These are phyloP conservation scores for Phellopilus nigrolimitatus DNA, from an alignment of 1,284 basidiomycete genomes.

Conservation along the genomic window DNA sequence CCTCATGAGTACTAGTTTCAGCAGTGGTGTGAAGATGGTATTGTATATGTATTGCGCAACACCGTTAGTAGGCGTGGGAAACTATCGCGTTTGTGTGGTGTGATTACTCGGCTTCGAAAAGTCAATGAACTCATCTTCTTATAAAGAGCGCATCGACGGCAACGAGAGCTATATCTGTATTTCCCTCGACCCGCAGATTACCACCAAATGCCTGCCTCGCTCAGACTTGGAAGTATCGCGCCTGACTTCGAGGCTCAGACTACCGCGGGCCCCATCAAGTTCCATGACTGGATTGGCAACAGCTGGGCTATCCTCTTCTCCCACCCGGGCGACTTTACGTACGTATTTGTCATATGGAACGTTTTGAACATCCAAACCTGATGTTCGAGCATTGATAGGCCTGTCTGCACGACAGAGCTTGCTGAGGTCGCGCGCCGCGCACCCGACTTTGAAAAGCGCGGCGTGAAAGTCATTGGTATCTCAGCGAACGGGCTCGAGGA, in stretches of 20 bases:
- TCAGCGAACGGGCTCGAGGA: slow-evolving; percentile 88
- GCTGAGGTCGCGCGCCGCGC: slow-evolving; percentile 88
- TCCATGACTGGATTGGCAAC: slow-evolving; percentile 88
- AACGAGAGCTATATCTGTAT: not conserved
- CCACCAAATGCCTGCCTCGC: slow-evolving; percentile 25
- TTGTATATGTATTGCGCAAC: not conserved
- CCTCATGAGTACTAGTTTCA: not conserved
- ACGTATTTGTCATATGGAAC: slow-evolving; percentile 64
- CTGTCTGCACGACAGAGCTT: slow-evolving; percentile 94
- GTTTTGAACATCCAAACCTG: slow-evolving; percentile 47
- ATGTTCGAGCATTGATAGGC: slow-evolving; percentile 31
- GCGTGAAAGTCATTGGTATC: slow-evolving; percentile 92
- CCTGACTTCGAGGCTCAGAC: slow-evolving; percentile 85
- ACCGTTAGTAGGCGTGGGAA: slow-evolving; percentile 17
- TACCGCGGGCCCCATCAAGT: slow-evolving; percentile 72
- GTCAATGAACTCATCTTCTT: not conserved
- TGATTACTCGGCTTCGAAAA: not conserved
- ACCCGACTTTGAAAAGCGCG: slow-evolving; percentile 82
- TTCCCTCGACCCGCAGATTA: not conserved
- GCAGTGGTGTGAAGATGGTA: not conserved
- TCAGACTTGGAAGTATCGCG: slow-evolving; percentile 73
- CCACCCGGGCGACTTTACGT: slow-evolving; percentile 20
- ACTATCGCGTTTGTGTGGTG: slow-evolving; percentile 11
- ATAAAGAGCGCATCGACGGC: slow-evolving; percentile 3
- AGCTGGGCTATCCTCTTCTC: slow-evolving; percentile 64